These are phyloP conservation scores for Styphnolobium japonicum DNA, from an alignment of 306 rosid species.

Conservation along the genomic window DNA sequence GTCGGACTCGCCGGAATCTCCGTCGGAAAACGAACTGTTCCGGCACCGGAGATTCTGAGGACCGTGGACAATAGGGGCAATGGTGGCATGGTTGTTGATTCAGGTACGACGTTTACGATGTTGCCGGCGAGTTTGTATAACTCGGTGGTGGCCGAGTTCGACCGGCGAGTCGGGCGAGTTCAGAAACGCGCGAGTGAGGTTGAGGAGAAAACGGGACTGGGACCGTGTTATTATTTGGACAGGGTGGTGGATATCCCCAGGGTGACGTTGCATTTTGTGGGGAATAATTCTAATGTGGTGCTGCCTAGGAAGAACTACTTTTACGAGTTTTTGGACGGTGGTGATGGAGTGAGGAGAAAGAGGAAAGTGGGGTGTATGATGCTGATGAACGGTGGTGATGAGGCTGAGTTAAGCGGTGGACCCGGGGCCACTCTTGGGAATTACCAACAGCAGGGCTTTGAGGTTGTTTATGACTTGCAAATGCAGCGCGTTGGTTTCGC, in stretches of 20 bases:
- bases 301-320: constrained; percentile 75
- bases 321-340: constrained; percentile 69
- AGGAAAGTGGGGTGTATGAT: constrained; percentile 81
- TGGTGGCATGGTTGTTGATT: constrained; percentile 89
- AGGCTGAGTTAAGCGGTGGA: constrained; percentile 65
- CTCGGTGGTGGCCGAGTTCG: constrained; percentile 70
- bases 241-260: constrained; percentile 44
- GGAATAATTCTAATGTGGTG: constrained; percentile 61
- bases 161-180: constrained; percentile 54
- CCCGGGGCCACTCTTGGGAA: constrained; percentile 91
- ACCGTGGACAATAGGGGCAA: constrained; percentile 54
- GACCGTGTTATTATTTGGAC: constrained; percentile 66
- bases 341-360: constrained; percentile 39
- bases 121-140: constrained; percentile 60
- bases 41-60: constrained; percentile 57
- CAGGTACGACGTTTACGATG: constrained; percentile 95
- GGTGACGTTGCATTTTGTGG: constrained; percentile 68
- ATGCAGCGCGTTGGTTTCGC: constrained; percentile 83
- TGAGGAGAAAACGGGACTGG: constrained; percentile 69
- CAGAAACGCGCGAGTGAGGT: constrained; percentile 60
- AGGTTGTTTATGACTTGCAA: constrained; percentile 79
- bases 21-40: constrained; percentile 47
- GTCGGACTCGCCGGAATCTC: constrained; percentile 74
- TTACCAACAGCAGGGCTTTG: constrained; percentile 93
- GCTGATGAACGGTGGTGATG: constrained; percentile 95